A percentile compares a stretch with the other conserved stretches of the same genome.
Evolutionary conservation across 2,329 filamentous ascomycete genomes (phyloP).

Genomic region (Pseudogymnoascus sp.): DNA sequence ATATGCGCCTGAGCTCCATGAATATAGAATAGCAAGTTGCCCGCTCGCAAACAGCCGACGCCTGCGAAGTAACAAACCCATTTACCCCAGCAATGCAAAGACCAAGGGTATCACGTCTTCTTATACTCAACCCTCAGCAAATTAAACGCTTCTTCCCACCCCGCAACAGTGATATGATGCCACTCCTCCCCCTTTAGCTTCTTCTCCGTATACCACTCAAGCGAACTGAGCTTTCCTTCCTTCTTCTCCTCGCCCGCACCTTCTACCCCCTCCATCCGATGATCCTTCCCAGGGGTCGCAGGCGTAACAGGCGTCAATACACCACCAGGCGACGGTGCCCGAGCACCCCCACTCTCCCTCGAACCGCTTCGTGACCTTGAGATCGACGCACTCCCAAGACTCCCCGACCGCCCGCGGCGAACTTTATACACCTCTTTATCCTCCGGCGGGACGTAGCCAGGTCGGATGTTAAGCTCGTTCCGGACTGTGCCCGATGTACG

Average conservation of each 20-base stretch:
- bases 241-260: neutral
- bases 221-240: slow-evolving; percentile 28
- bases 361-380: neutral
- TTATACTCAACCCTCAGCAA: slow-evolving; percentile 7
- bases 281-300: neutral
- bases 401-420: slow-evolving; percentile 32
- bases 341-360: neutral
- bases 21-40: neutral
- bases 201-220: slow-evolving; percentile 46
- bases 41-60: neutral
- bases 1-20: neutral
- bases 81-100: neutral
- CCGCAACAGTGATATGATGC: slow-evolving; percentile 41
- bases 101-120: slow-evolving; percentile 3
- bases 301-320: neutral
- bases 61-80: neutral
- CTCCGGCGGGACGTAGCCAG: slow-evolving; percentile 84
- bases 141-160: slow-evolving; percentile 31
- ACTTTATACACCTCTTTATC: slow-evolving; percentile 92
- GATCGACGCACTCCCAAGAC: neutral
- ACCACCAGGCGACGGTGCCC: neutral
- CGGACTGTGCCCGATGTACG: slow-evolving; percentile 78
- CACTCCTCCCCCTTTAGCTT: slow-evolving; percentile 40
- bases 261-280: neutral
- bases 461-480: slow-evolving; percentile 81